phyloP scores from a whole-genome alignment of 2,329 filamentous ascomycete species.

The Berkeleyomyces rouxiae region DNA sequence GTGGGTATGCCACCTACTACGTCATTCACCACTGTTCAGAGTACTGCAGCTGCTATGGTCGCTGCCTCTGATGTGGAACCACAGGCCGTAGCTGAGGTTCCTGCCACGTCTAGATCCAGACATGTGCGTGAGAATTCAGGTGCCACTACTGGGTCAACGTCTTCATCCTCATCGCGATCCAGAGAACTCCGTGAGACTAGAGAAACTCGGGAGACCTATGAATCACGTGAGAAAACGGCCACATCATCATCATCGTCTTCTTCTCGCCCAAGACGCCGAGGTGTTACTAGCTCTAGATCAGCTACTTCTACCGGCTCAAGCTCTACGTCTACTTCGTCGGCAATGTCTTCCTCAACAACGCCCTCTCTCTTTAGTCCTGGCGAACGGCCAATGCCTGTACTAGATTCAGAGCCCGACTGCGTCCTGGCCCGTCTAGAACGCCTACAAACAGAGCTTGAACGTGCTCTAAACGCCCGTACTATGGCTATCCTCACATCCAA shows the following conservation, averaged over 20 bases:
- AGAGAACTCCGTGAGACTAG: background rate
- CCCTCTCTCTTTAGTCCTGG: constrained; percentile 39
- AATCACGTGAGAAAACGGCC: constrained; percentile 1
- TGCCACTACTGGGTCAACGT: background rate
- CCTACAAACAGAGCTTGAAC: constrained; percentile 43
- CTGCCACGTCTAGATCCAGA: constrained; percentile 5
- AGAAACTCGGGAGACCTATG: constrained; percentile 4
- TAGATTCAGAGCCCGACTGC: constrained; percentile 38
- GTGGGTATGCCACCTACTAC: constrained; percentile 11
- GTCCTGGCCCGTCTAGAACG: constrained; percentile 38
- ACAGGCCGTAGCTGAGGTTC: background rate
- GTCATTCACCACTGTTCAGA: constrained; percentile 13
- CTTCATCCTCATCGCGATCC: constrained; percentile 7
- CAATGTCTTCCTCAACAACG: constrained; percentile 17
- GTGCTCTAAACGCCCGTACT: constrained; percentile 44
- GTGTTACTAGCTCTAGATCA: constrained; percentile 3
- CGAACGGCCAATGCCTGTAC: constrained; percentile 34
- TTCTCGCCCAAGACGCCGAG: constrained; percentile 4
- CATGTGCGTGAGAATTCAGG: constrained; percentile 9
- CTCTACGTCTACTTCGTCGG: background rate
- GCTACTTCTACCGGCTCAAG: background rate
- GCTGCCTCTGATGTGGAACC: constrained; percentile 3
- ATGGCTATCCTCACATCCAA: constrained; percentile 43
- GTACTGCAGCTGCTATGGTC: constrained; percentile 9
- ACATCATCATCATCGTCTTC: constrained; percentile 1